Evolutionary conservation across 2,329 filamentous ascomycete species (phyloP).

Genomic region (Penicillium olsonii): DNA sequence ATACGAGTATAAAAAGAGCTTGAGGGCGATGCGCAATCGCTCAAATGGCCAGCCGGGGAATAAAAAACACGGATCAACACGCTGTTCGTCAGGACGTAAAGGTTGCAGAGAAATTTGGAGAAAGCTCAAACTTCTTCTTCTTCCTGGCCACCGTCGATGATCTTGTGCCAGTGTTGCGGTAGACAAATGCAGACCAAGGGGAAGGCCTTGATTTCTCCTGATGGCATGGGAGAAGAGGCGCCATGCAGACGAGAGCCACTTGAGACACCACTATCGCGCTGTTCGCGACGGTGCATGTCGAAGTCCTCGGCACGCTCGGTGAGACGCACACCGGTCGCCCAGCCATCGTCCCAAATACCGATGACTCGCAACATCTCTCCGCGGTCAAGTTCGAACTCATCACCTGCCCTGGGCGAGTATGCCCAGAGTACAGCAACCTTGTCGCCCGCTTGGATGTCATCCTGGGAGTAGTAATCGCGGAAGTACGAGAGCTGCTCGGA

Average conservation of each 20-base stretch:
- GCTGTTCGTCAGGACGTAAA: conserved; percentile 42
- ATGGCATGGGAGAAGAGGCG: conserved; percentile 60
- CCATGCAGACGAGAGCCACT: conserved; percentile 67
- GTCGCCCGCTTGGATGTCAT: conserved; percentile 90
- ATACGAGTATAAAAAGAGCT: conserved; percentile 23
- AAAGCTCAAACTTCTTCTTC: conserved; percentile 28
- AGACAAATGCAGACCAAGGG: conserved; percentile 94
- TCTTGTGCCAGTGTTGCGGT: conserved; percentile 94
- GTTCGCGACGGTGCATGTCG: conserved; percentile 72
- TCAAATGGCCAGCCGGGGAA: conserved; percentile 15
- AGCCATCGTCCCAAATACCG: conserved; percentile 98
- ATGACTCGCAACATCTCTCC: conserved; percentile 98
- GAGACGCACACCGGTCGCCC: conserved; percentile 89
- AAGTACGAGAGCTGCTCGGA: conserved; percentile 95
- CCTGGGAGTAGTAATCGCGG: conserved; percentile 98
- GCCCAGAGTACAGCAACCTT: conserved; percentile 92
- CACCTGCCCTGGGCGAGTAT: conserved; percentile 88
- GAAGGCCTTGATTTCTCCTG: conserved; percentile 94
- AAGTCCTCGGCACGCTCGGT: conserved; percentile 85
- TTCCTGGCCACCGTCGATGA: conserved; percentile 77
- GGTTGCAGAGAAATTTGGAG: conserved; percentile 26
- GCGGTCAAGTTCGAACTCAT: conserved; percentile 90
- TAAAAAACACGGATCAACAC: conserved; percentile 25
- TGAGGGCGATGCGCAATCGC: conserved; percentile 1
- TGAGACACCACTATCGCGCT: conserved; percentile 92